Evolutionary conservation across 495 filamentous ascomycete genomes (phyloP), one percentile per base, ranked within the genome.

Genomic region (Bacidia rubella): DNA sequence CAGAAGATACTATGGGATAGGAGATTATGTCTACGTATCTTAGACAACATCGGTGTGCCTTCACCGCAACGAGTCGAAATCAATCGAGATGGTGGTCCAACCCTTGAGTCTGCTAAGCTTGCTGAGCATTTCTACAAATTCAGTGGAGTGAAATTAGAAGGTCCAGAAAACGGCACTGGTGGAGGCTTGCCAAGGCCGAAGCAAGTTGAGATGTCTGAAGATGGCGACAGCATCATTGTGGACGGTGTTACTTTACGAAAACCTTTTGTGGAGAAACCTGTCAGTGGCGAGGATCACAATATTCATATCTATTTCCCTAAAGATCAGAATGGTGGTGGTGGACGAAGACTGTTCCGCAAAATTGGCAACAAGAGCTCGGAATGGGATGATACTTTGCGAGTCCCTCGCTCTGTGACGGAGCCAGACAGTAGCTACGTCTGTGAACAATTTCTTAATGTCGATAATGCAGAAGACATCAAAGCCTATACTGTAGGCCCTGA

Each of bases 341-440:
- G 89, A 21, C 76, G 92, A 51, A 85, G 85, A 57, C 78, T 99
- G 10, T 99, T 99, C 67, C 79, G 92, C 52, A 99, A 99, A 63
- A 80, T 99, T 55, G 90, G 89, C 48, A 97, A 99, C 64, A 99
- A 99, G 72, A 95, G 87, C 66, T 95, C 88, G 3, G 92, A 97
- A 65, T 90, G 83, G 56, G 86, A 96, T 55, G 75, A 82, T 23
- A 76, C 75, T 38, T 72, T 97, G 56, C 72, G 64, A 15, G 66
- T 88, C 39, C 93, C 93, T 9, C 72, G 88, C 40, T 87, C 82
- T 39, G 78, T 96, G 53, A 83, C 82, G 12, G 86, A 96, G 50
- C 73, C 74, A 5, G 75, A 74, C 3, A 76, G 82, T 51, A 95
- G 87, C 66, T 99, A 89, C 66, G 77, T 99, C 48, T 99, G 97